These are phyloP conservation scores for Botrytis cinerea DNA, from an alignment of 2,329 filamentous ascomycete species.

Conservation along the genomic window DNA sequence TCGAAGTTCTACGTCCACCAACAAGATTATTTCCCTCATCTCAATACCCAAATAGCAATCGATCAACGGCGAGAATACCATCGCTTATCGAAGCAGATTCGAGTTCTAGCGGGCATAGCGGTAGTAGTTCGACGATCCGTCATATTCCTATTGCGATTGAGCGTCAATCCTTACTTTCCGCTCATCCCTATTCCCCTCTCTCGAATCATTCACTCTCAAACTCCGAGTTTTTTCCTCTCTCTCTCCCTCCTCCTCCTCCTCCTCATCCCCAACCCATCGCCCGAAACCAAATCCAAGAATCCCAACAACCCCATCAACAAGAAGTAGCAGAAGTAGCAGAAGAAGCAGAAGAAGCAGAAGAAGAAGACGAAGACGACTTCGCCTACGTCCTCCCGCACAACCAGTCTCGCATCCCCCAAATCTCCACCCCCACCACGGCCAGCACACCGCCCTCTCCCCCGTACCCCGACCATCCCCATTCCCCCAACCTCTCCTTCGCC, in stretches of 20 bases:
- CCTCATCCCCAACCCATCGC: background rate
- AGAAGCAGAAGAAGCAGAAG: too few relatives aligned
- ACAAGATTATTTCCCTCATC: background rate
- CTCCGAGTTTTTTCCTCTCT: too few relatives aligned
- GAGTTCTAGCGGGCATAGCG: background rate
- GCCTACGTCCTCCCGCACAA: background rate
- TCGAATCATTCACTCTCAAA: background rate
- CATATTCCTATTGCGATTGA: conserved; percentile 8
- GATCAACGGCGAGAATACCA: background rate
- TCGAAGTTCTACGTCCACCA: background rate
- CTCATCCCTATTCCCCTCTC: background rate
- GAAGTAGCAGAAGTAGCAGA: too few relatives aligned
- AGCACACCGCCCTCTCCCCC: background rate
- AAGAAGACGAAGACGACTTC: background rate
- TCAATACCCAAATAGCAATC: background rate
- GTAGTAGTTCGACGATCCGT: background rate
- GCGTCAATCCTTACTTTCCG: background rate
- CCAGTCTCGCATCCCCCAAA: background rate
- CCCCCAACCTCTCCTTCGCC: background rate
- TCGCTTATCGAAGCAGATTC: background rate
- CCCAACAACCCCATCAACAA: background rate
- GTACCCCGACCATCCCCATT: background rate
- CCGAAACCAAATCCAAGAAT: background rate
- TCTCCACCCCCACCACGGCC: background rate
- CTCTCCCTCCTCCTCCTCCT: too few relatives aligned